phyloP scores from a whole-genome alignment of 768 basidiomycete species.

The Lactifluus piperatus region DNA sequence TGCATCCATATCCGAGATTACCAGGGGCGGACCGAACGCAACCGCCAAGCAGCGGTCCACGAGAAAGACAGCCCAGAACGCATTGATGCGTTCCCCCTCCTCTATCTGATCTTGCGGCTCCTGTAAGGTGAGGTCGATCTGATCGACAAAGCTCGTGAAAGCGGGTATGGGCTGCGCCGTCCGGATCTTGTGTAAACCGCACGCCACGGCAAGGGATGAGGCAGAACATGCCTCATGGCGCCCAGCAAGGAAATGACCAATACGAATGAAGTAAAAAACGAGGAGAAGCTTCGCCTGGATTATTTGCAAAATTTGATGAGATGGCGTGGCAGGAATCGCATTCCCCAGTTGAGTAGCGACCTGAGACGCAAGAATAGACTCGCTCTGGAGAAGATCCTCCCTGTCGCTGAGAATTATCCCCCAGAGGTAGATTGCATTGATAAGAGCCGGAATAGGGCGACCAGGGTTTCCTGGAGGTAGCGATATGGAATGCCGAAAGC shows the following conservation, averaged over 20 bases:
- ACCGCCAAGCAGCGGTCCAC: slow-evolving; percentile 51
- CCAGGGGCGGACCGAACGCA: slow-evolving; percentile 42
- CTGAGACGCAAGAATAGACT: slow-evolving; percentile 38
- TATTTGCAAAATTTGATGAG: slow-evolving; percentile 29
- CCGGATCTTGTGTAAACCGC: slow-evolving; percentile 25
- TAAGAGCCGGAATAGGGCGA: slow-evolving; percentile 29
- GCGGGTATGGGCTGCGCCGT: slow-evolving; percentile 14
- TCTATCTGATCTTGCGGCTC: slow-evolving; percentile 39
- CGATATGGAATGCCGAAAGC: slow-evolving; percentile 33
- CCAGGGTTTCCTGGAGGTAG: slow-evolving; percentile 26
- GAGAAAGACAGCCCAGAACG: slow-evolving; percentile 54
- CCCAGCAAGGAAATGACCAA: slow-evolving; percentile 26
- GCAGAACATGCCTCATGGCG: slow-evolving; percentile 27
- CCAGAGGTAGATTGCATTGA: slow-evolving; percentile 35
- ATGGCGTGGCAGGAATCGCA: slow-evolving; percentile 25
- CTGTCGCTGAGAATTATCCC: slow-evolving; percentile 26
- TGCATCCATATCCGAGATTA: slow-evolving; percentile 48
- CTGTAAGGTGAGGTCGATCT: slow-evolving; percentile 27
- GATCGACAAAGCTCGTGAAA: slow-evolving; percentile 16
- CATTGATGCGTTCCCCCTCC: slow-evolving; percentile 58
- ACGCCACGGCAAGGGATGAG: slow-evolving; percentile 24
- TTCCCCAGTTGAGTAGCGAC: slow-evolving; percentile 42
- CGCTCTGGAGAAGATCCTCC: slow-evolving; percentile 22
- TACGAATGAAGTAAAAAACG: slow-evolving; percentile 25
- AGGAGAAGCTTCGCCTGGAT: slow-evolving; percentile 30